Percentiles rank a stretch among this genome's conserved stretches.
Conservation (phyloP, 495 filamentous ascomycete species). For the Cercophora sp. region DNA sequence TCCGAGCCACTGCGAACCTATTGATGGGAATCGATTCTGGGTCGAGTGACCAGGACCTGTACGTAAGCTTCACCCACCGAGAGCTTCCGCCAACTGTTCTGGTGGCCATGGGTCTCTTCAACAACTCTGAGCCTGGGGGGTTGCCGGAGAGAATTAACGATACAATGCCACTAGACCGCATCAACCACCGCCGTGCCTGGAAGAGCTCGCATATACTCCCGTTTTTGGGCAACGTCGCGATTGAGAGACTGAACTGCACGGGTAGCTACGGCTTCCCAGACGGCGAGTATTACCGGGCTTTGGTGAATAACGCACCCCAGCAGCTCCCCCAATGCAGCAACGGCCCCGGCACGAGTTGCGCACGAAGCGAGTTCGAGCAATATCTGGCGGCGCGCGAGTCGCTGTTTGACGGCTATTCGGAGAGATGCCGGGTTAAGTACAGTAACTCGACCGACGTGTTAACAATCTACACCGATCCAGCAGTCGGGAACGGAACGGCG, state of each 20-base stretch:
- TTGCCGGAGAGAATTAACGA: conserved; percentile 34
- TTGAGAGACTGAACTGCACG: conserved; percentile 40
- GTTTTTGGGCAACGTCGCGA: conserved; percentile 41
- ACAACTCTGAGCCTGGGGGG: conserved; percentile 43
- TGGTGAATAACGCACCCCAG: conserved; percentile 36
- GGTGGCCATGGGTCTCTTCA: conserved; percentile 48
- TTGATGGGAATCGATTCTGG: conserved; percentile 24
- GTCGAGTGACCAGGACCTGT: conserved; percentile 37
- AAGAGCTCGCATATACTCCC: conserved; percentile 41
- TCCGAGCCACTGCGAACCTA: conserved; percentile 39
- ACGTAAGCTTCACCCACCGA: conserved; percentile 48
- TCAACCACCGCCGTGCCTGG: conserved; percentile 46
- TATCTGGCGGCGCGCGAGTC: conserved; percentile 29
- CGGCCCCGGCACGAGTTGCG: conserved; percentile 35
- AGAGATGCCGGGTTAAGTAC: conserved; percentile 30
- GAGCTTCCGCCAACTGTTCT: conserved; percentile 46
- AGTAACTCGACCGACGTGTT: conserved; percentile 31
- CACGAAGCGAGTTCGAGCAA: conserved; percentile 25
- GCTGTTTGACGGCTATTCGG: conserved; percentile 32
- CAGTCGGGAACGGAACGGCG: conserved; percentile 29
- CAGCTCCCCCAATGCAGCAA: conserved; percentile 31
- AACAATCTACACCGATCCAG: conserved; percentile 33
- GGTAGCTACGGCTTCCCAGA: conserved; percentile 31
- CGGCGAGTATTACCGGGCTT: conserved; percentile 34
- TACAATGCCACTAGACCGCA: conserved; percentile 45